Evolutionary conservation across 257 asterid genomes (phyloP).

Genomic region (Solanum chiquidenum): DNA sequence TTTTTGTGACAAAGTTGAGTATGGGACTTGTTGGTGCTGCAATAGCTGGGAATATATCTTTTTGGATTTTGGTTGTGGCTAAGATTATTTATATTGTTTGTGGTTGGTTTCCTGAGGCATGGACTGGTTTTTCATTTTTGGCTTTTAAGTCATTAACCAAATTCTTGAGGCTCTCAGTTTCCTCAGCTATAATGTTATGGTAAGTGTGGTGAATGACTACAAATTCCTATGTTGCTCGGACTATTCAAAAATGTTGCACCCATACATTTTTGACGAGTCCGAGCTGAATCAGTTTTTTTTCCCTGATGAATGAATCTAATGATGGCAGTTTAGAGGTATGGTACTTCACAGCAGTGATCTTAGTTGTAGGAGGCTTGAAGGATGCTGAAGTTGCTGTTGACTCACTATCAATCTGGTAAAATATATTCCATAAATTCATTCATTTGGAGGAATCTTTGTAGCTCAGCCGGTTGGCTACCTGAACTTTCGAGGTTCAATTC

Average conservation of each 20-base stretch:
- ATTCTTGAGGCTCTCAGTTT: constrained; percentile 21
- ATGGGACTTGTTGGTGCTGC: constrained; percentile 23
- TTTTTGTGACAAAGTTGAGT: constrained; percentile 10
- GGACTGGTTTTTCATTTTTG: constrained; percentile 26
- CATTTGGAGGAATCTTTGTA: background rate
- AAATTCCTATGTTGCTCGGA: background rate
- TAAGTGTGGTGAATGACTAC: constrained; percentile 1
- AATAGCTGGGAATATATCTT: constrained; percentile 13
- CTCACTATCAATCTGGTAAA: constrained; percentile 34
- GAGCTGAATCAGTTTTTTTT: background rate
- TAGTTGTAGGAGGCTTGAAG: constrained; percentile 34
- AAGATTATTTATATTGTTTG: constrained; percentile 6
- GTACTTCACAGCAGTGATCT: constrained; percentile 29
- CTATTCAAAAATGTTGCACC: background rate
- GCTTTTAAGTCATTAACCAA: constrained; percentile 13
- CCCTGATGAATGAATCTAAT: background rate
- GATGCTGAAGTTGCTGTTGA: constrained; percentile 35
- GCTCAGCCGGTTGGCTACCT: background rate
- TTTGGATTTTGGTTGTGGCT: constrained; percentile 6
- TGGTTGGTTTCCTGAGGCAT: constrained; percentile 20
- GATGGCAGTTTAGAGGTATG: constrained; percentile 32
- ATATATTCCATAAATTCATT: background rate
- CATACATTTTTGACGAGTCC: background rate
- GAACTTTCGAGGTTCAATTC: background rate
- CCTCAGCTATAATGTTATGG: constrained; percentile 33